Base-by-base conservation (phyloP, 805 yeast species). In the Wickerhamomyces pijperi region DNA sequence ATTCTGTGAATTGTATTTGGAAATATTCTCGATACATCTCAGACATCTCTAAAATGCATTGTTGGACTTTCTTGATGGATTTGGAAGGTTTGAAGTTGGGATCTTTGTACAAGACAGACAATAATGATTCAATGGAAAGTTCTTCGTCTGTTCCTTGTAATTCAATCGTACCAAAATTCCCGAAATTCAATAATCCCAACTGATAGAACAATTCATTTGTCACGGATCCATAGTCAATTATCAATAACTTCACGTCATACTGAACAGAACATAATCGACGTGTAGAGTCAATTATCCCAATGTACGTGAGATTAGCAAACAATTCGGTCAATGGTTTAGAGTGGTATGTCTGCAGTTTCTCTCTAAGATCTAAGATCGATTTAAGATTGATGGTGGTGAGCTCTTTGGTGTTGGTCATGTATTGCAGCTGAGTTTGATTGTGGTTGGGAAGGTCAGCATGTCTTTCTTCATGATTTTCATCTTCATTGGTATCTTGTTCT, bases 21-120 rank as follows among this genome's bases (percentile, higher is more conserved):
- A 88, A 92, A 49, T 92, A 92, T 48, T 88, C 97, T 5, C 60
- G 51, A 32, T 82, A 64, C 97, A 92, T 90, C 3, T 77, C 86
- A 16, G 61, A 62, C 88, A 83, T 82, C 0, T 56, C 33, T 61
- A 25, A 56, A 51, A 1, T 76, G 39, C 7, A 16, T 8, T 15
- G 13, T 0, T 63, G 34, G 0, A 59, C 51, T 2, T 46, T 42
- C 9, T 56, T 46, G 1, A 66, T 47, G 45, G 48, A 1, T 56
- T 50, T 16, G 34, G 39, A 3, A 42, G 54, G 32, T 31, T 50
- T 17, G 46, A 49, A 20, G 11, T 38, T 35, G n/a, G 34, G 21
- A n/a, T 44, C 39, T 3, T 46, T 45, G 13, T 45, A 46, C 2
- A 49, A 34, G 2, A 21, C 28, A 2, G 16, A 21, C 19, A 51